Base-by-base conservation (phyloP, 257 asterid genomes). In the Orobanche coerulescens region DNA sequence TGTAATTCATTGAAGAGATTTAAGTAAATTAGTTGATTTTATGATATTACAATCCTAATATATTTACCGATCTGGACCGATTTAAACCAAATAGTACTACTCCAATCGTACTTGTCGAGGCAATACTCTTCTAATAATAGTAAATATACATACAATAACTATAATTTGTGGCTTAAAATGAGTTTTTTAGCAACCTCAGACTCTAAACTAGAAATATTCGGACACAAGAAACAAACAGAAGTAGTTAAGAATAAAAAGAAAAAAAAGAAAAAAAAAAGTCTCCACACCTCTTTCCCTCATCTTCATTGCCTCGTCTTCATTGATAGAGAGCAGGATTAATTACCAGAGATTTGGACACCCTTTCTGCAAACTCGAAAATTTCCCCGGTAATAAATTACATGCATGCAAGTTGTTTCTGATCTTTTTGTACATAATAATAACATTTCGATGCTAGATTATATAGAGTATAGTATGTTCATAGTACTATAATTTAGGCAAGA, bases 111-210 rank as follows among this genome's bases (percentile, higher is more conserved):
- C 48, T 64, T 33, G 53, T 9, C 60, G 43, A 58, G 20, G 48
- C 11, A 24, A 61, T 25, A 64, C 7, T 71, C 39, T 20, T 53
- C 66, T 28, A 59, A 61, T 30, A 56, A 73, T 57, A 68, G 71
- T 40, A 64, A 40, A 19, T 5, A 4, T 49, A n/a, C n/a, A n/a
- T n/a, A n/a, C n/a, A n/a, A n/a, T n/a, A 59, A 23, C 1, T 8
- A 5, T 14, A 25, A 8, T 58, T 53, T 65, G 66, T 60, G 79
- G 87, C 67, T 72, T 58, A 51, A 40, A 22, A 28, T 52, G 39
- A 59, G 75, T 53, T 52, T 59, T 57, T 30, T 64, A 62, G 25
- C 65, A 24, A 59, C 78, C 78, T 77, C 74, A 64, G 11, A 62
- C 48, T 68, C 56, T 25, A 26, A 61, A 57, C 31, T 43, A 22